Percentiles rank a stretch among this genome's conserved stretches.
phyloP scores from a whole-genome alignment of 352 stramenopile genomes.

The Phytophthora fragariae region DNA sequence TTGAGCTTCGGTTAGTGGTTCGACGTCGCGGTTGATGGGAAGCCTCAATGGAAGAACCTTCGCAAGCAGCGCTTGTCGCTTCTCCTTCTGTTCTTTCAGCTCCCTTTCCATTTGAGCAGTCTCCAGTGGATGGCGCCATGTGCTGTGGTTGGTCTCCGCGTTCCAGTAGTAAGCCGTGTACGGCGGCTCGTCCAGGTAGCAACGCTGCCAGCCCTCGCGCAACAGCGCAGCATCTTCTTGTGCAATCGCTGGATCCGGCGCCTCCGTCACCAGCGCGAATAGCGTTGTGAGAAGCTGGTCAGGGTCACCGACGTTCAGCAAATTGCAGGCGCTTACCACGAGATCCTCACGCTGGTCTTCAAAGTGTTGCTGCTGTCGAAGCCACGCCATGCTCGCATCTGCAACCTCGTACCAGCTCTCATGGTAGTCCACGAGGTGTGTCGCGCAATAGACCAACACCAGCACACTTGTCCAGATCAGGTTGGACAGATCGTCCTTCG shows the following conservation, averaged over 20 bases:
- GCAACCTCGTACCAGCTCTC: constrained; percentile 60
- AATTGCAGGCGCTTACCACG: constrained; percentile 48
- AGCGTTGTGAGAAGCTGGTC: constrained; percentile 47
- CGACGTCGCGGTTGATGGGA: constrained; percentile 48
- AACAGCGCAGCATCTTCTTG: constrained; percentile 34
- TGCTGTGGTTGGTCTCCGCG: constrained; percentile 56
- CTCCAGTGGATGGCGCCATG: constrained; percentile 66
- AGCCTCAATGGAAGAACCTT: constrained; percentile 53
- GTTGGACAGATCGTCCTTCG: constrained; percentile 60
- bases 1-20: constrained; percentile 4
- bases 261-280: constrained; percentile 48
- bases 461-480: constrained; percentile 62
- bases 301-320: constrained; percentile 44
- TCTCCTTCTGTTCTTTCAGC: constrained; percentile 36
- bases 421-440: constrained; percentile 53
- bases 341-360: constrained; percentile 59
- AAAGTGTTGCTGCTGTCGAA: constrained; percentile 60
- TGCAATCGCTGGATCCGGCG: constrained; percentile 19
- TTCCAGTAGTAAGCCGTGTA: constrained; percentile 80
- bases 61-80: constrained; percentile 44
- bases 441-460: constrained; percentile 54
- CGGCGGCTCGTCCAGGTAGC: constrained; percentile 61
- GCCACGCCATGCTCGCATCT: constrained; percentile 46
- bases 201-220: constrained; percentile 63
- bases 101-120: constrained; percentile 51